Evolutionary conservation across 2,329 filamentous ascomycete species (phyloP).

Genomic region (Fusarium pseudonygamai): DNA sequence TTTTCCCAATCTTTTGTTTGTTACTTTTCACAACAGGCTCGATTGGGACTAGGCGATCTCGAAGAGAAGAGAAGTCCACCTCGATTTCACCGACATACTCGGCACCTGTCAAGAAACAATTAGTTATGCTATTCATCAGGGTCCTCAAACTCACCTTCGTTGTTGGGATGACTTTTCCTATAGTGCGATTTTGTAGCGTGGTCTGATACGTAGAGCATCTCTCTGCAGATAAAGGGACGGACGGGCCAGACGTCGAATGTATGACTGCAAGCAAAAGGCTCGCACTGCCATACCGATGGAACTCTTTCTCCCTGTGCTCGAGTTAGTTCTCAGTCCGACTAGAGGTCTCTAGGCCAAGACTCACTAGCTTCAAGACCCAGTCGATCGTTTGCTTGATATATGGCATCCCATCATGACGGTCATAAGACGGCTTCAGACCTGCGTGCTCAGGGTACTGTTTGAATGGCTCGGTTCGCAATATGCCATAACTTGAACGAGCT

Average conservation of each 20-base stretch:
- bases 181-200: neutral
- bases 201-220: neutral
- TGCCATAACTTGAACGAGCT: neutral
- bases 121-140: accelerated
- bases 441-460: neutral
- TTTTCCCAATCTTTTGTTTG: accelerated
- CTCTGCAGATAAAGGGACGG: neutral
- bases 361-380: neutral
- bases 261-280: neutral
- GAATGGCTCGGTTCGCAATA: neutral
- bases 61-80: neutral
- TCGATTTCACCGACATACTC: neutral
- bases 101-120: neutral
- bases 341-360: neutral
- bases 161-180: neutral
- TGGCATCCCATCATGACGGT: neutral
- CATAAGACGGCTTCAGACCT: accelerated
- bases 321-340: neutral
- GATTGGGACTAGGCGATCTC: neutral
- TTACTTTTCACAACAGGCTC: accelerated
- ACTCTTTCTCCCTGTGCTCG: neutral
- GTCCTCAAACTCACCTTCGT: neutral
- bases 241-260: neutral
- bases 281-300: neutral
- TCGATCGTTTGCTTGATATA: neutral